Conservation (phyloP, 1,139 yeast species). For the Pichia cactophila region DNA sequence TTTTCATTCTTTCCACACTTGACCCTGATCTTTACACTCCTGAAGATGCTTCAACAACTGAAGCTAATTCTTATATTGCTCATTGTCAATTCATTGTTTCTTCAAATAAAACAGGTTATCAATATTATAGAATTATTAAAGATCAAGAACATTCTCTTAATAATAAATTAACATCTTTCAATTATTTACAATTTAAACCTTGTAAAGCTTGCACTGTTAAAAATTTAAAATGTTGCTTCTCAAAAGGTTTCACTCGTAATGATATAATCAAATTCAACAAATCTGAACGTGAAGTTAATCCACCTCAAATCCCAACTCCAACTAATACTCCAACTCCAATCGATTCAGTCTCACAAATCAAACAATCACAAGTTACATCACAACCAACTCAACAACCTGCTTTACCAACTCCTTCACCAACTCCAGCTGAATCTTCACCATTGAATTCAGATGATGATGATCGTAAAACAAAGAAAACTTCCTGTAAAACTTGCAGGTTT, state of each 20-base stretch:
- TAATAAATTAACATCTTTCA: slow-evolving; percentile 17
- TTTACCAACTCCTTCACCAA: slow-evolving; percentile 11
- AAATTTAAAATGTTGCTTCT: slow-evolving; percentile 40
- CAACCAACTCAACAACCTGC: not conserved
- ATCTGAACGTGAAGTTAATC: slow-evolving; percentile 15
- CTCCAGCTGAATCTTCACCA: slow-evolving; percentile 1
- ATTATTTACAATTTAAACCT: slow-evolving; percentile 39
- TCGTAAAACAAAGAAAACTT: slow-evolving; percentile 24
- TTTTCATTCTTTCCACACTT: slow-evolving; percentile 28
- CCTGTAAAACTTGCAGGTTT: slow-evolving; percentile 27
- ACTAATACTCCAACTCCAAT: not conserved
- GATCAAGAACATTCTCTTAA: slow-evolving; percentile 13
- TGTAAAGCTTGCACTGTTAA: slow-evolving; percentile 45
- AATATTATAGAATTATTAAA: slow-evolving; percentile 23
- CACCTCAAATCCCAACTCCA: not conserved
- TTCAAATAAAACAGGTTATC: slow-evolving; percentile 19
- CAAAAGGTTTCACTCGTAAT: slow-evolving; percentile 55
- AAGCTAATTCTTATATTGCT: slow-evolving; percentile 21
- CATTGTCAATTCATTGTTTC: slow-evolving; percentile 24
- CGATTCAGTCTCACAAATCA: not conserved
- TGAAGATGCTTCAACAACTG: too few species aligned
- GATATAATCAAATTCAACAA: slow-evolving; percentile 35
- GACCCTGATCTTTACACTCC: slow-evolving; percentile 10
- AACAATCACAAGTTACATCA: not conserved
- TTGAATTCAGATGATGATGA: not conserved